phyloP scores from a whole-genome alignment of 176 grass and related monocot genomes.

The Luzula sylvatica region DNA sequence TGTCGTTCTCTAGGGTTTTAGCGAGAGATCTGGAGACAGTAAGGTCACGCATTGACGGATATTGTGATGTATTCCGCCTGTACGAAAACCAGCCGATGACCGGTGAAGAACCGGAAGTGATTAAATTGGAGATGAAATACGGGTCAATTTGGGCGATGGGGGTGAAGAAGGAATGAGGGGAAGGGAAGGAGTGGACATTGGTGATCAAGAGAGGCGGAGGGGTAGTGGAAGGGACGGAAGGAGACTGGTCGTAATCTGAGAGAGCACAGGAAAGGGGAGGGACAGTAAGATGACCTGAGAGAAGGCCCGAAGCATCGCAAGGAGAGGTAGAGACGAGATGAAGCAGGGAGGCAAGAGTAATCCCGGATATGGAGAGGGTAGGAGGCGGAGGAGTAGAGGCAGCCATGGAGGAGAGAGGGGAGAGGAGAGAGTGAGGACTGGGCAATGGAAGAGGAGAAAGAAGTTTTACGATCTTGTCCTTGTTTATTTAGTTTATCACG shows the following conservation, averaged over 20 bases:
- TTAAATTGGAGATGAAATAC: neutral
- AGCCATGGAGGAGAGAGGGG: neutral
- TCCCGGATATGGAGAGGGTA: slow-evolving; percentile 11
- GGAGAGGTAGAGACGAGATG: slow-evolving; percentile 4
- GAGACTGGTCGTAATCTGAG: slow-evolving; percentile 14
- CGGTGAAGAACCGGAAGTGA: neutral
- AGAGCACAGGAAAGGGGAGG: neutral
- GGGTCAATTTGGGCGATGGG: neutral
- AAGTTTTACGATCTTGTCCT: too few species aligned
- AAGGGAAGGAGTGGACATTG: slow-evolving; percentile 2
- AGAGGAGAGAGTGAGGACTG: neutral
- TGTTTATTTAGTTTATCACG: too few species aligned
- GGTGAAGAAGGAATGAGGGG: slow-evolving; percentile 13
- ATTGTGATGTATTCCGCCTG: neutral
- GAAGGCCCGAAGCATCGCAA: slow-evolving; percentile 13
- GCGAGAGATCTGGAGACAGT: slow-evolving; percentile 8
- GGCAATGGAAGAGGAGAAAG: too few species aligned
- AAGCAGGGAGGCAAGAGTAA: slow-evolving; percentile 13
- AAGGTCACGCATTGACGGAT: slow-evolving; percentile 13
- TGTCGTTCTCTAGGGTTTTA: slow-evolving; percentile 14
- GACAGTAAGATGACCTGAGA: neutral
- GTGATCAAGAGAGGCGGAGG: slow-evolving; percentile 11
- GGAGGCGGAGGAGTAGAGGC: neutral
- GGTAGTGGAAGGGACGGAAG: neutral
- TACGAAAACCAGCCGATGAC: slow-evolving; percentile 11